These are phyloP conservation scores for Magnolia officinalis DNA, from an alignment of 164 flowering plant species.

Conservation along the genomic window DNA sequence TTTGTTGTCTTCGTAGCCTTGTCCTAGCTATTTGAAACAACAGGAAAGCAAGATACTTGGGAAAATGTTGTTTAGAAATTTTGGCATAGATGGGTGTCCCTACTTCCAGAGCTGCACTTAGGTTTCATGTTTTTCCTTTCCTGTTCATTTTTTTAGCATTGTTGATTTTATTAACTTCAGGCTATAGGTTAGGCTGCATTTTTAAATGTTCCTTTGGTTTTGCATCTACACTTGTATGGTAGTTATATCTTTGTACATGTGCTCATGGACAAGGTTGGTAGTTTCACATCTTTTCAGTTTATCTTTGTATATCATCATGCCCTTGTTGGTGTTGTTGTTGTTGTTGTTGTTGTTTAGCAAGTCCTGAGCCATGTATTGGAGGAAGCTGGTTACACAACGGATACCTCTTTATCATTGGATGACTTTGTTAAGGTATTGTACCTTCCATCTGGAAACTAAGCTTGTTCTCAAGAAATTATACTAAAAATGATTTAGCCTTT, in stretches of 20 bases:
- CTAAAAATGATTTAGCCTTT: not conserved
- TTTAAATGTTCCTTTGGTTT: not conserved
- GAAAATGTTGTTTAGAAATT: no score
- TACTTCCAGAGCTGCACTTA: no score
- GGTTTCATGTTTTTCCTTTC: not conserved
- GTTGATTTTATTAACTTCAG: no score
- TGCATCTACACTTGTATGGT: no score
- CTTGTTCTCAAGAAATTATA: not conserved
- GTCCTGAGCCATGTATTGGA: slow-evolving; percentile 60
- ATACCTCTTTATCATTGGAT: slow-evolving; percentile 52
- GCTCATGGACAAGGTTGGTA: no score
- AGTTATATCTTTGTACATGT: no score
- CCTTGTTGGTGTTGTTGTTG: not conserved
- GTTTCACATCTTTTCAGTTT: no score
- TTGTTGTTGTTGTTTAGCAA: slow-evolving; percentile 32
- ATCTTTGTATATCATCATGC: not conserved
- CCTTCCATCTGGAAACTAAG: not conserved
- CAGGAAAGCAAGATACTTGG: no score
- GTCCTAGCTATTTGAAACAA: no score
- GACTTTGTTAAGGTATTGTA: slow-evolving; percentile 68
- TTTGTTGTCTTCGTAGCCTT: no score
- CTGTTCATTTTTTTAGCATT: not conserved
- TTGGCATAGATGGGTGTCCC: no score
- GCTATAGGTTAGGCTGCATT: no score
- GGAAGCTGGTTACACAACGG: slow-evolving; percentile 73